Conservation (phyloP, 179 eudicot genomes). For the Nepenthes alata region DNA sequence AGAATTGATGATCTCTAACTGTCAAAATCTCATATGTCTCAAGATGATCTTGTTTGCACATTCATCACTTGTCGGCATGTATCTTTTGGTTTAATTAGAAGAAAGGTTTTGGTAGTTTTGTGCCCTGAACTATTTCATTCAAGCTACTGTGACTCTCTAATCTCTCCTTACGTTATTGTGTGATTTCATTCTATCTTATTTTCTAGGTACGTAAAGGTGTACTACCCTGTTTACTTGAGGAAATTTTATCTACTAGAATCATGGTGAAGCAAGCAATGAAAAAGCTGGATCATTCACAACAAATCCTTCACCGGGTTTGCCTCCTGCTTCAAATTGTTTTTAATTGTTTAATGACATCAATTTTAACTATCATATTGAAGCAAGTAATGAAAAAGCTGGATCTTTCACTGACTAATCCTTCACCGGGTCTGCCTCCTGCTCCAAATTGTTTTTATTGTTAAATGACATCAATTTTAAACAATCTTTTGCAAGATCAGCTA, state of each 20-base stretch:
- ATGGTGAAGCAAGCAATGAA: conserved; percentile 97
- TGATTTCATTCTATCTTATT: neutral
- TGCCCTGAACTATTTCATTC: too few relatives aligned
- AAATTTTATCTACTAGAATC: conserved; percentile 84
- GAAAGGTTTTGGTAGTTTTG: too few relatives aligned
- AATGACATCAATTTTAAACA: neutral
- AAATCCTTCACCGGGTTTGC: conserved; percentile 61
- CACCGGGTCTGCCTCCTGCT: conserved; percentile 37
- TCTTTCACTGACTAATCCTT: conserved; percentile 56
- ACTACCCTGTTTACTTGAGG: conserved; percentile 80
- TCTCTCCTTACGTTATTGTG: neutral
- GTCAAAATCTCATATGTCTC: too few relatives aligned
- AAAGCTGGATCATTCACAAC: conserved; percentile 55
- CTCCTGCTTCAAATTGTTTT: conserved; percentile 2
- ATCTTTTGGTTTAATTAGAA: too few relatives aligned
- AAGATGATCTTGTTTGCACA: too few relatives aligned
- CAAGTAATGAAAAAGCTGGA: conserved; percentile 79
- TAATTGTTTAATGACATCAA: neutral
- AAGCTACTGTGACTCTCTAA: neutral
- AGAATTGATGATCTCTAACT: too few relatives aligned
- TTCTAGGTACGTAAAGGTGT: conserved; percentile 70
- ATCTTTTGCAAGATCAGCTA: too few relatives aligned
- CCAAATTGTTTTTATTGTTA: neutral
- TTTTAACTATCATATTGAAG: conserved; percentile 62
- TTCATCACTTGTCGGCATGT: too few relatives aligned